Evolutionary conservation across 768 basidiomycete species (phyloP).

Genomic region (Serpula lacrymans): DNA sequence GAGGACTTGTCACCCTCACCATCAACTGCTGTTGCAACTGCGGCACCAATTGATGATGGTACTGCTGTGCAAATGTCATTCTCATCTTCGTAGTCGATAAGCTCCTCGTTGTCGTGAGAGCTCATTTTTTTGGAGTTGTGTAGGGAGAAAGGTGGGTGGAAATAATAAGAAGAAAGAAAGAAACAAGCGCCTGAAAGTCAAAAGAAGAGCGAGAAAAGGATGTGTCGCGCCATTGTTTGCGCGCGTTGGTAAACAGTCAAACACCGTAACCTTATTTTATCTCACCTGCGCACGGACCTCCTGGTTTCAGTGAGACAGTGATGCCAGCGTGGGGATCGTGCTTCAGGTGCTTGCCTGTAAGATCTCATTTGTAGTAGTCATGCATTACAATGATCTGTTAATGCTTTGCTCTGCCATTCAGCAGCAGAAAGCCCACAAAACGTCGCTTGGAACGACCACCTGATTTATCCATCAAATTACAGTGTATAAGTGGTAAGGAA

Average conservation of each 20-base stretch:
- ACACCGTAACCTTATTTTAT: slow-evolving; percentile 8
- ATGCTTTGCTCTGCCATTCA: too few relatives aligned
- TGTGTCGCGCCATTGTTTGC: slow-evolving; percentile 9
- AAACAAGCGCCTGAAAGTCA: too few relatives aligned
- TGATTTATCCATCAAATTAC: too few relatives aligned
- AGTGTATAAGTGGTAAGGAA: too few relatives aligned
- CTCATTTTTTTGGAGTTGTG: slow-evolving; percentile 57
- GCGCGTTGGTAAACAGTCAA: slow-evolving; percentile 25
- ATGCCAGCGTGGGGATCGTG: not conserved
- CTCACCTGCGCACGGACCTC: slow-evolving; percentile 28
- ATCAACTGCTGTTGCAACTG: slow-evolving; percentile 41
- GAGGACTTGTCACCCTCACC: slow-evolving; percentile 68
- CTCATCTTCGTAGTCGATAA: slow-evolving; percentile 94
- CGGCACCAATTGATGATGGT: slow-evolving; percentile 45
- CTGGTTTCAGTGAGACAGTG: not conserved
- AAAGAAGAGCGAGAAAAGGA: slow-evolving; percentile 13
- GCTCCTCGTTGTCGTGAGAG: slow-evolving; percentile 84
- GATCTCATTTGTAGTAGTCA: too few relatives aligned
- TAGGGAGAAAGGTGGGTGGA: slow-evolving; percentile 20
- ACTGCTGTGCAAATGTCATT: slow-evolving; percentile 63
- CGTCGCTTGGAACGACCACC: too few relatives aligned
- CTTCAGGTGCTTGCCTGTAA: too few relatives aligned
- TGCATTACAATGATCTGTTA: too few relatives aligned
- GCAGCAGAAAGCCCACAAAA: too few relatives aligned
- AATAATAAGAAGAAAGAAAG: slow-evolving; percentile 25